A percentile compares a stretch with the other conserved stretches of the same genome.
Conservation (phyloP, 306 rosid genomes). For the Quercus glauca region DNA sequence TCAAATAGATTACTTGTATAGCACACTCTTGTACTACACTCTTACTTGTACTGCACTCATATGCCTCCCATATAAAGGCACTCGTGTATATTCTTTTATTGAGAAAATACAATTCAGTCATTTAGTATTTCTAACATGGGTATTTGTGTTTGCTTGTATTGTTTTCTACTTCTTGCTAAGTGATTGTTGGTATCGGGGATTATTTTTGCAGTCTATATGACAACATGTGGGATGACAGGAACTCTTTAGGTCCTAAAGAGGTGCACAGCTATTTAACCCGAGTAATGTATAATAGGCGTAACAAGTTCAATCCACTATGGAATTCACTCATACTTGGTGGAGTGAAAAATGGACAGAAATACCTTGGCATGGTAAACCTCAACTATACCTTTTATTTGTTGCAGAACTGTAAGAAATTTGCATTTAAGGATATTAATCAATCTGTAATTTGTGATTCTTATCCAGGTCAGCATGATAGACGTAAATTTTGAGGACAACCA, state of each 20-base stretch:
- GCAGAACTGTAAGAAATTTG: neutral
- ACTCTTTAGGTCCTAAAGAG: constrained; percentile 24
- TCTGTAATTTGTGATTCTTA: constrained; percentile 8
- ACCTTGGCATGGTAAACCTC: constrained; percentile 65
- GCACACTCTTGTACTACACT: too few species aligned
- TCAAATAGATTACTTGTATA: too few species aligned
- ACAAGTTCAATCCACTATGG: constrained; percentile 63
- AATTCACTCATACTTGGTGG: constrained; percentile 63
- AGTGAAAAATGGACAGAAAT: constrained; percentile 47
- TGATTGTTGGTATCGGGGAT: too few species aligned
- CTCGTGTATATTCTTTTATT: too few species aligned
- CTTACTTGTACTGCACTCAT: too few species aligned
- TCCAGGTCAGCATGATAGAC: constrained; percentile 93
- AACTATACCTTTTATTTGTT: constrained; percentile 4
- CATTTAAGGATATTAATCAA: constrained; percentile 5
- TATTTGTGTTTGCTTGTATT: too few species aligned
- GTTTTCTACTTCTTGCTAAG: too few species aligned
- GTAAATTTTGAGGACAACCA: constrained; percentile 64
- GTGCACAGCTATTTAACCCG: constrained; percentile 57
- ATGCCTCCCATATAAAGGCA: too few species aligned
- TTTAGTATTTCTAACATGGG: too few species aligned
- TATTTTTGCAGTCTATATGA: too few species aligned
- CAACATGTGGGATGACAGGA: too few species aligned
- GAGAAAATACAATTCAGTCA: too few species aligned
- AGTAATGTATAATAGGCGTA: neutral